A percentile compares a stretch with the other conserved stretches of the same genome.
Evolutionary conservation across 257 asterid genomes (phyloP).

Genomic region (Solanum dulcamara): DNA sequence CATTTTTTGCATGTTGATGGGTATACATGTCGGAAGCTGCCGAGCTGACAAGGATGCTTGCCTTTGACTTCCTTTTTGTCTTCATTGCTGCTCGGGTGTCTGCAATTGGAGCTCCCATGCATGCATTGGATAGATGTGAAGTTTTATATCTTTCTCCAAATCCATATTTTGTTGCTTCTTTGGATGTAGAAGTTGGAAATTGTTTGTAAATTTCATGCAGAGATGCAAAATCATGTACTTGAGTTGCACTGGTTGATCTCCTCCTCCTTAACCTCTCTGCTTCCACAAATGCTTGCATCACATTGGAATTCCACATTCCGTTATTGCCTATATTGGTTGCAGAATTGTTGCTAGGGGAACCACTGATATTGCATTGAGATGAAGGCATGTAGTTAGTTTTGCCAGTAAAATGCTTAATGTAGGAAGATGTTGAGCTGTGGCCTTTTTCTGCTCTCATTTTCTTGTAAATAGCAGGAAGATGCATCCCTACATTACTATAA

Average conservation of each 20-base stretch:
- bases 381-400: conserved; percentile 12
- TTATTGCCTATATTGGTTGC: conserved; percentile 14
- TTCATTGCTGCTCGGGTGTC: conserved; percentile 19
- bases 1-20: conserved; percentile 17
- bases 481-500: conserved; percentile 21
- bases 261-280: conserved; percentile 25
- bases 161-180: conserved; percentile 16
- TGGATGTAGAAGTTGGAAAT: conserved; percentile 20
- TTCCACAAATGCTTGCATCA: conserved; percentile 34
- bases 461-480: conserved; percentile 43
- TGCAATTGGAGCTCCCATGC: conserved; percentile 45
- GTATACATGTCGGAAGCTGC: conserved; percentile 18
- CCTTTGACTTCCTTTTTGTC: conserved; percentile 52
- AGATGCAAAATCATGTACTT: conserved; percentile 34
- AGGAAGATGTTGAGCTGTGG: conserved; percentile 19
- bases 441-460: conserved; percentile 52
- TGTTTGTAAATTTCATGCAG: conserved; percentile 21
- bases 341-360: conserved; percentile 5
- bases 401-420: conserved; percentile 12
- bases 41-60: conserved; percentile 26
- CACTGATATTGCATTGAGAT: conserved; percentile 13
- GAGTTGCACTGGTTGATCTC: conserved; percentile 45
- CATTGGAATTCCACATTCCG: conserved; percentile 18
- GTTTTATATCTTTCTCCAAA: conserved; percentile 9
- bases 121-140: conserved; percentile 25